phyloP scores from a whole-genome alignment of 2,329 filamentous ascomycete species.

The Metarhizium anisopliae region DNA sequence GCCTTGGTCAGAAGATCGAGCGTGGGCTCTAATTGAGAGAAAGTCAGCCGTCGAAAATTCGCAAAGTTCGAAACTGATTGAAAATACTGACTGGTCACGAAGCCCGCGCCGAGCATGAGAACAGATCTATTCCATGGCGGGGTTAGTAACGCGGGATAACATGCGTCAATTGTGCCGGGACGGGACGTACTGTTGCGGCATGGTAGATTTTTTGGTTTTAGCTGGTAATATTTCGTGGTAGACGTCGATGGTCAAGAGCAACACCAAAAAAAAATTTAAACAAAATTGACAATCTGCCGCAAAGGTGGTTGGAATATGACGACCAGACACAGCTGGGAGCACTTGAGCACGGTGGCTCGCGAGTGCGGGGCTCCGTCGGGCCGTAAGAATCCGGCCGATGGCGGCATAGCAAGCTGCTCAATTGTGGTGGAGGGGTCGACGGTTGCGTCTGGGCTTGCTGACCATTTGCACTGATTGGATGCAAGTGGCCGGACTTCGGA shows the following conservation, averaged over 20 bases:
- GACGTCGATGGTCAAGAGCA: not conserved
- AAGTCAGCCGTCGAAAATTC: not conserved
- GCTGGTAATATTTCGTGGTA: not conserved
- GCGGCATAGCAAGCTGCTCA: not conserved
- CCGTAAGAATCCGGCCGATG: slow-evolving; percentile 1
- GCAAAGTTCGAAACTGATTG: not conserved
- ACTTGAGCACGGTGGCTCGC: slow-evolving; percentile 3
- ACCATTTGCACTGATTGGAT: slow-evolving; percentile 1
- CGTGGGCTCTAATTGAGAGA: slow-evolving; percentile 37
- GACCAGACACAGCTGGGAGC: too few relatives aligned
- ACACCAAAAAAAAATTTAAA: not conserved
- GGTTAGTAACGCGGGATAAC: not conserved
- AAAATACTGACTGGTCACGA: slow-evolving; percentile 35
- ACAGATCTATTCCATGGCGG: slow-evolving; percentile 6
- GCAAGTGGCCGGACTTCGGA: slow-evolving; percentile 3
- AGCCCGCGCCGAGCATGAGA: slow-evolving; percentile 43
- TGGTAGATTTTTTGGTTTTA: not conserved
- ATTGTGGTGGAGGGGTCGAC: not conserved
- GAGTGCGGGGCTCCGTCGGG: slow-evolving; percentile 3
- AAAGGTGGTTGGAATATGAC: not conserved
- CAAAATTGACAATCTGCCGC: not conserved
- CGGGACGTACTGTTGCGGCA: slow-evolving; percentile 6
- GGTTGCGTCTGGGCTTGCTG: not conserved
- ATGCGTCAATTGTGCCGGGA: not conserved
- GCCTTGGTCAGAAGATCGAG: slow-evolving; percentile 53